Base-by-base conservation (phyloP, 106 monocot species). In the Cymbidium sinense region DNA sequence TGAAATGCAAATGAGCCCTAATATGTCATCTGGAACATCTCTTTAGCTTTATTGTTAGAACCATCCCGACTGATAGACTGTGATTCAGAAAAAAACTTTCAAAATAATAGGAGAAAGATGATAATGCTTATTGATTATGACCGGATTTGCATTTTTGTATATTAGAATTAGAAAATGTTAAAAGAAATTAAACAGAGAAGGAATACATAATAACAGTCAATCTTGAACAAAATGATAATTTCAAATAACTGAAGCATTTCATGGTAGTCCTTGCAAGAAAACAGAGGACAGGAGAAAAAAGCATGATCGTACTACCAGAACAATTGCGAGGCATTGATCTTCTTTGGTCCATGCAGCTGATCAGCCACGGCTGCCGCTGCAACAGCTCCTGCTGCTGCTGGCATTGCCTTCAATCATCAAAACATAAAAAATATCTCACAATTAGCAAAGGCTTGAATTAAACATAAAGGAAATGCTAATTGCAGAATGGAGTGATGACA, bases 341-440 rank as follows among this genome's bases (percentile, higher is more conserved):
- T 94, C 98, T 95, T 92, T 79, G 90, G 92, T 80, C 91, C 92
- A 79, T 87, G 90, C 98, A 99, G 94, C 86, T 86, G 88, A 83
- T 99, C 98, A 82, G 98, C 94, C 55, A 99, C n/a, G n/a, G n/a
- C n/a, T n/a, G 88, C 98, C 34, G 94, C 98, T 34, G 92, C 94
- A 80, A 98, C 98, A 78, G 98, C 98, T 84, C 98, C 98, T 69
- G 86, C 90, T 84, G 98, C 98, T 82, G 88, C 94, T 74, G 98
- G 98, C 94, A 99, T 99, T 64, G 70, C 90, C 85, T 92, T 69
- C 12, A 85, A 81, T 25, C 37, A 83, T 80, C 70, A 58, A 51
- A 29, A 80, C 18, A 78, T 20, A 77, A n/a, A n/a, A 61, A 20
- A 39, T 30, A 78, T 51, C 70, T 29, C 34, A 70, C 72, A 77